Percentiles rank a stretch among this genome's conserved stretches.
phyloP scores from a whole-genome alignment of 2,329 filamentous ascomycete genomes.

The Podosphaera xanthii region DNA sequence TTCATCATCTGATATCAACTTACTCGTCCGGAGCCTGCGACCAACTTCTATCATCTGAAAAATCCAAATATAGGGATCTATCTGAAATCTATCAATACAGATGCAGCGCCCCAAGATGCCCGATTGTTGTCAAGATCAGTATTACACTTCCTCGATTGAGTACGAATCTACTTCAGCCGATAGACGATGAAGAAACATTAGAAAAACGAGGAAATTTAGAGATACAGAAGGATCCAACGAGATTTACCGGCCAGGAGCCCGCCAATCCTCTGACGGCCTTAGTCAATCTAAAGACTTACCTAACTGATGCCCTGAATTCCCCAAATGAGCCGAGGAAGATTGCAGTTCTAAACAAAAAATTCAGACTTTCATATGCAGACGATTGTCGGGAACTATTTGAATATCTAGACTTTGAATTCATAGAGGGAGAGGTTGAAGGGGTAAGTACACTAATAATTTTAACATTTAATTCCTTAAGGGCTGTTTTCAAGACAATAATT shows the following conservation, averaged over 20 bases:
- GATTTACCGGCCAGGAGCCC: conserved; percentile 25
- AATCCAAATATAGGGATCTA: conserved; percentile 10
- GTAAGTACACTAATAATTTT: background rate
- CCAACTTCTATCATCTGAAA: conserved; percentile 10
- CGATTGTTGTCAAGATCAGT: conserved; percentile 26
- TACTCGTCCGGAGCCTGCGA: conserved; percentile 19
- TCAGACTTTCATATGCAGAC: conserved; percentile 36
- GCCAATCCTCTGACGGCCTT: conserved; percentile 31
- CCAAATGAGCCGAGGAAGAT: conserved; percentile 29
- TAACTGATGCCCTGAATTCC: conserved; percentile 28
- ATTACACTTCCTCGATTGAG: conserved; percentile 29
- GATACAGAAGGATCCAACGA: conserved; percentile 26
- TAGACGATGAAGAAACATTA: conserved; percentile 30
- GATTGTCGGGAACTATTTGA: conserved; percentile 35
- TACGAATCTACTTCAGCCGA: conserved; percentile 22
- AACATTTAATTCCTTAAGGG: background rate
- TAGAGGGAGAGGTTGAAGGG: background rate
- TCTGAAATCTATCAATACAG: conserved; percentile 27
- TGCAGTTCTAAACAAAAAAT: conserved; percentile 37
- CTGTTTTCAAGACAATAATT: background rate
- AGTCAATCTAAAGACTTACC: conserved; percentile 32
- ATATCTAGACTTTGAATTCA: conserved; percentile 29
- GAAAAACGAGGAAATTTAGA: conserved; percentile 28
- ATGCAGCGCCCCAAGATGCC: conserved; percentile 36
- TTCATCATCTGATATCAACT: conserved; percentile 34